phyloP scores from a whole-genome alignment of 352 stramenopile genomes.

The Phytopythium vexans region DNA sequence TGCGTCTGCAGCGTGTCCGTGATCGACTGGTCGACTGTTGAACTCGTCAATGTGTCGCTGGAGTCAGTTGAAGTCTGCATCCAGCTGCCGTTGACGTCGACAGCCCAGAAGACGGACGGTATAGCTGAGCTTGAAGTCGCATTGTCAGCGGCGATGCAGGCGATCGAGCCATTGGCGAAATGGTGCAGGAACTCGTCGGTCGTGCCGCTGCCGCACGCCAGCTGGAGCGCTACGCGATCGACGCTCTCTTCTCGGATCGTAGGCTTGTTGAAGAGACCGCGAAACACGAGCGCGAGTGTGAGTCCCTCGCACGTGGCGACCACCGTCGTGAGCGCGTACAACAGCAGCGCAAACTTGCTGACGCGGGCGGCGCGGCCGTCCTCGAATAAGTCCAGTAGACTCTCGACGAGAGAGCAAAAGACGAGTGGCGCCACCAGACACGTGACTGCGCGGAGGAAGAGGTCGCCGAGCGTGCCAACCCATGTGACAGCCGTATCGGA shows the following conservation, averaged over 20 bases:
- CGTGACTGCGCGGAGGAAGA: slow-evolving; percentile 50
- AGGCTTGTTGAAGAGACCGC: slow-evolving; percentile 21
- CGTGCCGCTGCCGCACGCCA: slow-evolving; percentile 10
- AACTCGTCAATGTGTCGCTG: neutral
- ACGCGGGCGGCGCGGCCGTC: slow-evolving; percentile 32
- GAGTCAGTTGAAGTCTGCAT: slow-evolving; percentile 3
- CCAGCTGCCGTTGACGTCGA: slow-evolving; percentile 33
- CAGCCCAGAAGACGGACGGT: slow-evolving; percentile 23
- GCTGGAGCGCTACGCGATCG: slow-evolving; percentile 15
- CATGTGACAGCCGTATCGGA: slow-evolving; percentile 20
- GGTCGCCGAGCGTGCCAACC: slow-evolving; percentile 30
- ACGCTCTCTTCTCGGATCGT: slow-evolving; percentile 4
- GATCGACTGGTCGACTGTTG: slow-evolving; percentile 14
- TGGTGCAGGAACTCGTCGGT: slow-evolving; percentile 4
- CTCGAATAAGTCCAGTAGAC: slow-evolving; percentile 36
- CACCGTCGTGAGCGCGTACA: slow-evolving; percentile 34
- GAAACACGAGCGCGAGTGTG: slow-evolving; percentile 30
- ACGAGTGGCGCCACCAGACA: slow-evolving; percentile 43
- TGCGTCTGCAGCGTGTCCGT: slow-evolving; percentile 22
- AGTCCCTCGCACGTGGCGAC: slow-evolving; percentile 26
- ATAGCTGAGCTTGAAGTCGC: too few relatives aligned
- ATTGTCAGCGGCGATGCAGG: slow-evolving; percentile 9
- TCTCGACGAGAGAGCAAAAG: slow-evolving; percentile 41
- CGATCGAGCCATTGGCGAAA: slow-evolving; percentile 2
- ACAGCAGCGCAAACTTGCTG: slow-evolving; percentile 18